Evolutionary conservation across 164 flowering plant species (phyloP), one percentile per base, ranked within the genome.

Genomic region (Akebia trifoliata): DNA sequence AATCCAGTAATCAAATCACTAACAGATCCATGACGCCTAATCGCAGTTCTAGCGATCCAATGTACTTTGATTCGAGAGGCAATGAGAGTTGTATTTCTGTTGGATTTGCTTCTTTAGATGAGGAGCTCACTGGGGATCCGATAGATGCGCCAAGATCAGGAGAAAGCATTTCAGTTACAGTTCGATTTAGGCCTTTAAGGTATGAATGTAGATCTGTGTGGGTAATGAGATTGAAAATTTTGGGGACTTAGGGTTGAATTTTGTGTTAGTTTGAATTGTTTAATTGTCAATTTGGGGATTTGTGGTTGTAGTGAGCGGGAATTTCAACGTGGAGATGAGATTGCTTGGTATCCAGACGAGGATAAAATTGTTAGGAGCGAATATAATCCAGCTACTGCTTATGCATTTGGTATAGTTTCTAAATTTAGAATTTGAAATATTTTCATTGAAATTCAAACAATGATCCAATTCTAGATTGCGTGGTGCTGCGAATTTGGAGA

Each of bases 101-200:
- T 28, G 66, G 56, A 17, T 80, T 52, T 57, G 56, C 79, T 15
- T 46, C 77, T 4, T n/a, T n/a, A n/a, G 50, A 74, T 56, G 96
- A 85, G 32, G 90, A 80, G 57, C 57, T 85, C 22, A 46, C 71
- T 21, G 78, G 59, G 0, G 95, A 83, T 59, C 71, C 79, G 28
- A 42, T 73, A 18, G 96, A 84, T 30, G 40, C 70, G 52, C 59
- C 82, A 55, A 72, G 74, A 67, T 66, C 81, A 4, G 74, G 74
- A 2, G 92, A 92, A 62, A 92, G 96, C 66, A 92, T 92, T 43
- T 85, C 91, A 25, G 98, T 89, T 39, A 89, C 98, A 34, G 69
- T 92, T 66, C 79, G 98, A 69, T 92, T 92, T 65, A 59, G 98
- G 68, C 96, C 98, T 21, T 38, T 92, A 79, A 92, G 84, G 98